Base-by-base conservation (phyloP, 2,329 filamentous ascomycete species). In the Fonsecaea multimorphosa region DNA sequence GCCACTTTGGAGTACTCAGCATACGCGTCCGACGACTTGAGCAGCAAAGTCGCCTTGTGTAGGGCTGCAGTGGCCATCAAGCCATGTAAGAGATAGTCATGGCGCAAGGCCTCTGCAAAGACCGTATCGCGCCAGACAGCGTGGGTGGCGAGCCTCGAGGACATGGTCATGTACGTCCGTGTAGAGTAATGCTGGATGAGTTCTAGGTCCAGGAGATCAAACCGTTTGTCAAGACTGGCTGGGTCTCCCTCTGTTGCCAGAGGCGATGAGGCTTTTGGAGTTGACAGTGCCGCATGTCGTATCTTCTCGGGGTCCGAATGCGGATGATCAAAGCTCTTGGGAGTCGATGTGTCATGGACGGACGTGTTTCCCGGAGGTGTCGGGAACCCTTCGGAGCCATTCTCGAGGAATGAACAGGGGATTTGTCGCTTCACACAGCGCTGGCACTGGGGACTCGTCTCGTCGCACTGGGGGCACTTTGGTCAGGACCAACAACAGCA, bases 101-200 rank as follows among this genome's bases (percentile, higher is more conserved):
- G 75, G 54, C 74, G 72, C 8, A 81, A 68, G 5, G 77, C 79
- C 55, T 78, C 73, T 1, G 74, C 77, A n/a, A 79, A 79, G 22
- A 81, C 72, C n/a, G 74, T 68, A 11, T 77, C 73, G 63, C 79
- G 77, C 78, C 79, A 81, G 8, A 76, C 74, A 32, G 76, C 69
- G 52, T 76, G 73, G 19, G 70, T 65, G 16, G 67, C 63, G 8
- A 71, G 58, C 38, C 68, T 65, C 8, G 70, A 72, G 8, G 70
- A 70, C 60, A 73, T 69, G 29, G 71, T 72, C 61, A 72, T 68
- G 55, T 78, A 76, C 3, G 78, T 79, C 11, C 74, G 74, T 68
- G 79, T 79, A 29, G 81, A 75, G 69, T 81, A 82, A 55, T 79
- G 72, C 64, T 83, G 78, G 51, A 79, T 74, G 24, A 83, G 69